These are phyloP conservation scores for Termitomyces sp. DNA, from an alignment of 768 basidiomycete species.

Conservation along the genomic window DNA sequence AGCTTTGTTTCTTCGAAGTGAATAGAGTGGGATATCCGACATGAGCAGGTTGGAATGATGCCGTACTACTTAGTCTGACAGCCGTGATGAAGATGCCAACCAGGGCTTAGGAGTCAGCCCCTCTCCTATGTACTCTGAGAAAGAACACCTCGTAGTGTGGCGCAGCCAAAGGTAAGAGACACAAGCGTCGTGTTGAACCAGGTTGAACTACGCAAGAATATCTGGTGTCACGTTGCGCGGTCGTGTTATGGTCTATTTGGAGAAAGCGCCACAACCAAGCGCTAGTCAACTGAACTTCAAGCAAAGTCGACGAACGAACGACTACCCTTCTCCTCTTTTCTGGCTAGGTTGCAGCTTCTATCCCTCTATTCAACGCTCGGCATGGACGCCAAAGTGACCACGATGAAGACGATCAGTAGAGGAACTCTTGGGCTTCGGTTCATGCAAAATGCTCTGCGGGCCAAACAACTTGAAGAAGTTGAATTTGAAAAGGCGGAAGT, in stretches of 20 bases:
- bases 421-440: slow-evolving; percentile 66
- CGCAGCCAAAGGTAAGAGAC: background rate
- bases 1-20: slow-evolving; percentile 51
- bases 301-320: too few relatives aligned
- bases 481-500: slow-evolving; percentile 53
- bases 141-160: background rate
- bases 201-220: background rate
- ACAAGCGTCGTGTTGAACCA: background rate
- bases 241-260: slow-evolving; percentile 12
- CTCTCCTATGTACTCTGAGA: background rate
- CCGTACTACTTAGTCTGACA: background rate
- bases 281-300: background rate
- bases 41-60: slow-evolving; percentile 28
- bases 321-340: too few relatives aligned
- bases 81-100: background rate
- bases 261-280: background rate
- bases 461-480: slow-evolving; percentile 48
- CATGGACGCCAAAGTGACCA: slow-evolving; percentile 34
- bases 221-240: background rate
- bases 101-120: background rate
- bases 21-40: slow-evolving; percentile 74
- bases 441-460: slow-evolving; percentile 69
- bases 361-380: background rate
- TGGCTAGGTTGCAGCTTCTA: background rate
- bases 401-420: slow-evolving; percentile 49